Evolutionary conservation across 2,329 filamentous ascomycete species (phyloP), one percentile per base, ranked within the genome.

Genomic region (Penicillium decumbens): DNA sequence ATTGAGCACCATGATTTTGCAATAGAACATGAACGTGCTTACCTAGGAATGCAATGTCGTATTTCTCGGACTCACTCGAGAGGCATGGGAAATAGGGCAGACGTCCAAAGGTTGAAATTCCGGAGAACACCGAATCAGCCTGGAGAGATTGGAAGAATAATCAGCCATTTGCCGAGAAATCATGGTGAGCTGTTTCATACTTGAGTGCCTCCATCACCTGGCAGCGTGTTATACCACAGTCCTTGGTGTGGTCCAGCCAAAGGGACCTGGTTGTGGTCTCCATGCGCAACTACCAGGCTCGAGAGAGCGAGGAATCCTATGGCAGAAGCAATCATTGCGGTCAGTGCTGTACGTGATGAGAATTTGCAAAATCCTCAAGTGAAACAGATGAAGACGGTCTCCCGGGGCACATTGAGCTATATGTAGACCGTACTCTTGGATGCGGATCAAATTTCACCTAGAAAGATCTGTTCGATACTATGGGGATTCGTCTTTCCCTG

Each of bases 111-210:
- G 89, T 95, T 1, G 86, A 87, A 63, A 95, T 93, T 25, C 89
- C 89, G 1, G 87, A 92, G 72, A 93, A 95, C 50, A 93, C 88
- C 0, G 88, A 90, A 68, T 95, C 88, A 51, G 88, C 88, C 85
- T 91, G 41, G 32, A 39, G 24, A n/a, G 29, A 39, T 30, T 23
- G 32, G 25, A n/a, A 9, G 9, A n/a, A 10, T n/a, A n/a, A 39
- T 25, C 38, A 40, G 38, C 7, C 23, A 25, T n/a, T 27, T 27
- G 6, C 10, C 15, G 29, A 23, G 10, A 15, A 29, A 15, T 3
- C 0, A 12, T 18, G n/a, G 1, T 12, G 8, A n/a, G 2, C n/a
- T 18, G 15, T 8, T 9, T 54, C 73, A 42, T 62, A 88, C 87
- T 77, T 93, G 88, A 33, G 83, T 93, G 48, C 88, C 89, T 24